Conservation (phyloP, 768 basidiomycete species). For the Hypsizygus marmoreus region DNA sequence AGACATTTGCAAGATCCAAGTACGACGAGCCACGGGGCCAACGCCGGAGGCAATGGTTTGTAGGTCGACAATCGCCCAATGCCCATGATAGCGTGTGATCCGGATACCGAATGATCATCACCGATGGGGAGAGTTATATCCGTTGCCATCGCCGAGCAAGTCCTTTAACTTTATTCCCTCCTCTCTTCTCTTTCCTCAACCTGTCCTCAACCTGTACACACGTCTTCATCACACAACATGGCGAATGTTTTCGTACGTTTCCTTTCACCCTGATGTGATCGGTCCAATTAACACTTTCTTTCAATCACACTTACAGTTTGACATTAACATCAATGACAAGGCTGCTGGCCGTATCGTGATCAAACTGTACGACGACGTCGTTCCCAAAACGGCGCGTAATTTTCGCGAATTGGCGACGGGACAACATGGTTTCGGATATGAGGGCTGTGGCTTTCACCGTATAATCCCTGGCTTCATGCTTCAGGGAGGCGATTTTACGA, state of each 20-base stretch:
- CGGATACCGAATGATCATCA: constrained; percentile 13
- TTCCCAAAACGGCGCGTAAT: constrained; percentile 79
- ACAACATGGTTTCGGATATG: constrained; percentile 70
- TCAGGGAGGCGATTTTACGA: constrained; percentile 85
- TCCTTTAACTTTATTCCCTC: not conserved
- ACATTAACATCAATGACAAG: constrained; percentile 57
- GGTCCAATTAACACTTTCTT: too few relatives aligned
- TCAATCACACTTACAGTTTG: constrained; percentile 46
- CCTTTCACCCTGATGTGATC: not conserved
- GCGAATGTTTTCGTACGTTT: constrained; percentile 20
- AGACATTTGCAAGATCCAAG: constrained; percentile 1
- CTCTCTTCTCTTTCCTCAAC: not conserved
- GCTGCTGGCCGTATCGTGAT: constrained; percentile 74
- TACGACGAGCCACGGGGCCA: constrained; percentile 1
- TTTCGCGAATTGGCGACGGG: constrained; percentile 79
- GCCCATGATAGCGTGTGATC: constrained; percentile 12
- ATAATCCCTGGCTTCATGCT: constrained; percentile 79
- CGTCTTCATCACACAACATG: constrained; percentile 9
- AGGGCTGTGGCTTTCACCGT: constrained; percentile 67
- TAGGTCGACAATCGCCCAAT: not conserved
- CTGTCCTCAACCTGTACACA: not conserved
- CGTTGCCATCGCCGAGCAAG: constrained; percentile 7
- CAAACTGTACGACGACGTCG: constrained; percentile 78
- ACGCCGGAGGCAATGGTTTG: not conserved
- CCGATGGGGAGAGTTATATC: constrained; percentile 11